A percentile compares a stretch with the other conserved stretches of the same genome.
Conservation (phyloP, 2,329 filamentous ascomycete species). For the Pseudogymnoascus sp. region DNA sequence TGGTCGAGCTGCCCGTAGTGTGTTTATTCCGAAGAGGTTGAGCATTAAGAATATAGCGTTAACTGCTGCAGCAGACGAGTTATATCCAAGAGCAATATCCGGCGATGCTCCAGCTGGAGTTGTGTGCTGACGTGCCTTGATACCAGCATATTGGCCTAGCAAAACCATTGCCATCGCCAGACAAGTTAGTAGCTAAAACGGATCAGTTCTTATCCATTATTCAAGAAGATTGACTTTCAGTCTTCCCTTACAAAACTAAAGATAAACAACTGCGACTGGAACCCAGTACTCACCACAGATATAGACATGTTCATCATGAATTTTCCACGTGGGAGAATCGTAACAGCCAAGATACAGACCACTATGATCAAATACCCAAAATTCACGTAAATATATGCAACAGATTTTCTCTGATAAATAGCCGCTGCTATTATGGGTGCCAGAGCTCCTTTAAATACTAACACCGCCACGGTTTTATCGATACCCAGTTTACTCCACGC, state of each 20-base stretch:
- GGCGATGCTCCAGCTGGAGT: constrained; percentile 24
- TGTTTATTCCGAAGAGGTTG: constrained; percentile 56
- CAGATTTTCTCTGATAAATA: constrained; percentile 15
- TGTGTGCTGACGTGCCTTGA: constrained; percentile 55
- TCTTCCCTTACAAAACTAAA: constrained; percentile 21
- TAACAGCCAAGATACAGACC: constrained; percentile 53
- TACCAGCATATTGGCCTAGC: constrained; percentile 52
- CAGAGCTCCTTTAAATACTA: constrained; percentile 18
- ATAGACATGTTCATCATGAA: constrained; percentile 50
- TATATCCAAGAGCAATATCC: constrained; percentile 41
- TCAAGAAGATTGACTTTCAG: not conserved
- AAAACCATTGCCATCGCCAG: constrained; percentile 49
- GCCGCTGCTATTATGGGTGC: constrained; percentile 16
- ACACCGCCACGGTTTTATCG: constrained; percentile 14
- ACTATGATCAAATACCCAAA: constrained; percentile 49
- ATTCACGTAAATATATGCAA: constrained; percentile 18
- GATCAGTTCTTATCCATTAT: not conserved
- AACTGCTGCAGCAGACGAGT: constrained; percentile 60
- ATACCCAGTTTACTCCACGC: constrained; percentile 15
- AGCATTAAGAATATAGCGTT: constrained; percentile 60
- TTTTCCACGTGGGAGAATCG: constrained; percentile 61
- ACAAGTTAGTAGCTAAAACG: constrained; percentile 28
- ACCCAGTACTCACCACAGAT: not conserved
- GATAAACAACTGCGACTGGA: constrained; percentile 50
- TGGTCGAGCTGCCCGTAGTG: constrained; percentile 53